Percentiles rank a stretch among this genome's conserved stretches.
phyloP scores from a whole-genome alignment of 2,329 filamentous ascomycete species.

The Pestalotiopsis sp. region DNA sequence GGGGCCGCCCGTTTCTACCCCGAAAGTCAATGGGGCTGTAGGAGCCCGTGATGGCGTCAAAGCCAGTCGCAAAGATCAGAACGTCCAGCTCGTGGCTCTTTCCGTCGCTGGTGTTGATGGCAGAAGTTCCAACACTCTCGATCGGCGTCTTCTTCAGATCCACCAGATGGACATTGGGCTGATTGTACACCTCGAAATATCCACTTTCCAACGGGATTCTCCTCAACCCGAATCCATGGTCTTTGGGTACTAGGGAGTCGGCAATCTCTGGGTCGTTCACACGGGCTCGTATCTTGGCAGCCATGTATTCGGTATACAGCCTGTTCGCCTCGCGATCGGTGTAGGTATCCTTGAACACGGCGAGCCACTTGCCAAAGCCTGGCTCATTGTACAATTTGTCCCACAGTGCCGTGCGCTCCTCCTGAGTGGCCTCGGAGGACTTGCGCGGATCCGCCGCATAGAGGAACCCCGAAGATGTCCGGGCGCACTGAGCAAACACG shows the following conservation, averaged over 20 bases:
- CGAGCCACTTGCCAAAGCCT: conserved; percentile 15
- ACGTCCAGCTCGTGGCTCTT: conserved; percentile 38
- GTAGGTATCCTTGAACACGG: conserved; percentile 17
- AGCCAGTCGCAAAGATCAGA: conserved; percentile 37
- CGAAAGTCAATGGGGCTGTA: conserved; percentile 12
- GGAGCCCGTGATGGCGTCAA: conserved; percentile 35
- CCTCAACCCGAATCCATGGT: conserved; percentile 14
- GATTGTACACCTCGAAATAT: conserved; percentile 17
- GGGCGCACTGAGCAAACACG: conserved; percentile 5
- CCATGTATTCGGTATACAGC: conserved; percentile 14
- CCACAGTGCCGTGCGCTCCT: conserved; percentile 17
- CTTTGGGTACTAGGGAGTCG: conserved; percentile 14
- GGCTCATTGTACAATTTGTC: conserved; percentile 16
- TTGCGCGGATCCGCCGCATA: conserved; percentile 16
- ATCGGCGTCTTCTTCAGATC: conserved; percentile 15
- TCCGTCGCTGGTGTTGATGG: conserved; percentile 42
- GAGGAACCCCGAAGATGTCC: conserved; percentile 12
- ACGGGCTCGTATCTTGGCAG: conserved; percentile 15
- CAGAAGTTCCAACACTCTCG: conserved; percentile 21
- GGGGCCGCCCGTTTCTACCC: background rate
- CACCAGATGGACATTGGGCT: conserved; percentile 14
- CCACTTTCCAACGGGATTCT: conserved; percentile 10
- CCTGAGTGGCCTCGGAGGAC: conserved; percentile 12
- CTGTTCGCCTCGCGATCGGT: conserved; percentile 15
- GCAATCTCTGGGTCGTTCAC: conserved; percentile 16